phyloP scores from a whole-genome alignment of 768 basidiomycete genomes.

The Boletus subcaerulescens region DNA sequence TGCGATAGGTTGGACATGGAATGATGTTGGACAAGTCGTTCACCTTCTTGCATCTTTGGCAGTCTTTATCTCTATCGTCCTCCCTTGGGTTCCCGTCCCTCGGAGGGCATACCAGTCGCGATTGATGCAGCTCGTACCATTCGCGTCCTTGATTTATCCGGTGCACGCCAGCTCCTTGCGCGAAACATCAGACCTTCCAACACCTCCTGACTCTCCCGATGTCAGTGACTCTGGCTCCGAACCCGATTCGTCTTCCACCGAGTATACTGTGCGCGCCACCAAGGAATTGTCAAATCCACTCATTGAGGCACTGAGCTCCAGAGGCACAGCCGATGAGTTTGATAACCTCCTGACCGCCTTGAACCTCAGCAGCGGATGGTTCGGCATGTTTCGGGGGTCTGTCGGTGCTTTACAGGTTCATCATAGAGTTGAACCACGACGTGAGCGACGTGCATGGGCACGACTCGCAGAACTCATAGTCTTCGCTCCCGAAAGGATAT shows the following conservation, averaged over 20 bases:
- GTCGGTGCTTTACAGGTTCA: constrained; percentile 2
- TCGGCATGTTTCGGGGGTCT: constrained; percentile 34
- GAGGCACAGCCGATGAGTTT: constrained; percentile 40
- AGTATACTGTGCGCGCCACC: constrained; percentile 21
- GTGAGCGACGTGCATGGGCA: constrained; percentile 50
- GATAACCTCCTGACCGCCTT: constrained; percentile 38
- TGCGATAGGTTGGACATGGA: constrained; percentile 40
- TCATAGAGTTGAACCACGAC: constrained; percentile 18
- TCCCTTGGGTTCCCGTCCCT: constrained; percentile 41
- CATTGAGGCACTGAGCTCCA: constrained; percentile 31
- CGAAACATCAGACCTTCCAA: constrained; percentile 20
- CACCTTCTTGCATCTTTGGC: constrained; percentile 65
- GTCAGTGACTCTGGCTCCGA: constrained; percentile 27
- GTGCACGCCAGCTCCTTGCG: background rate
- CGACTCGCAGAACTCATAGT: constrained; percentile 48
- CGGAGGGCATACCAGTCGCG: constrained; percentile 20
- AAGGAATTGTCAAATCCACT: constrained; percentile 16
- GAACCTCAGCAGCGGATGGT: constrained; percentile 35
- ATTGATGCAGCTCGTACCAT: constrained; percentile 28
- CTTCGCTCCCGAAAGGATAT: constrained; percentile 27
- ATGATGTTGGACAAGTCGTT: constrained; percentile 56
- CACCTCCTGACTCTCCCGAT: constrained; percentile 27
- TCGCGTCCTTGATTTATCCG: constrained; percentile 12
- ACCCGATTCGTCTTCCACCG: constrained; percentile 29
- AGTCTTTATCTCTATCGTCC: constrained; percentile 56